These are phyloP conservation scores for Setaria italica DNA, from an alignment of 202 grass and related monocot species.

Conservation along the genomic window DNA sequence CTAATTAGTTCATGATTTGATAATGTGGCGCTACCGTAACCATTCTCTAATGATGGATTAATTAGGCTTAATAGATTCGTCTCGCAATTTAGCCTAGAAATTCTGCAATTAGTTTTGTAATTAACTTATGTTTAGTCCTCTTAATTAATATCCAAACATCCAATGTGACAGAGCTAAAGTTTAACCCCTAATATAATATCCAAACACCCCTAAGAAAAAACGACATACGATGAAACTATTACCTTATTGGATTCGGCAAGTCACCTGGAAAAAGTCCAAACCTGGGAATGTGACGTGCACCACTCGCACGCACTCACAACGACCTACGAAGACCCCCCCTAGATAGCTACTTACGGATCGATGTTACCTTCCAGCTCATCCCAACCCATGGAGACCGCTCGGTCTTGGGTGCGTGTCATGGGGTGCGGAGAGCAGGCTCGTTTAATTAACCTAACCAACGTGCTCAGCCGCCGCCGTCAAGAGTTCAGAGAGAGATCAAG, in stretches of 20 bases:
- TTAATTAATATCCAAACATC: no score
- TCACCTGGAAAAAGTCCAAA: not conserved
- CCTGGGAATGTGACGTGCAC: not conserved
- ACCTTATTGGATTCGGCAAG: not conserved
- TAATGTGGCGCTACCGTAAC: no score
- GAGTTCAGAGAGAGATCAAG: not conserved
- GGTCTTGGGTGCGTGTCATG: not conserved
- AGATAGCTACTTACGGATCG: not conserved
- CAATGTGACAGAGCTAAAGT: no score
- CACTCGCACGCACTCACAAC: not conserved
- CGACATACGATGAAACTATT: no score
- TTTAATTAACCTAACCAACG: not conserved
- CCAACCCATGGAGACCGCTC: not conserved
- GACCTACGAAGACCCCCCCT: slow-evolving; percentile 1
- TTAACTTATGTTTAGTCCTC: no score
- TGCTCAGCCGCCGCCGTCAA: not conserved
- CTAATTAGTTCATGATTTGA: no score
- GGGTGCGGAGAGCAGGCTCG: not conserved
- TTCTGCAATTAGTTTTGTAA: no score
- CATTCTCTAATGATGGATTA: no score
- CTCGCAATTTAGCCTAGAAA: no score
- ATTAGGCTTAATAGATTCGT: no score
- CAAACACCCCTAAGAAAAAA: no score
- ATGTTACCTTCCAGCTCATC: not conserved
- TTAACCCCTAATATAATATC: no score